These are phyloP conservation scores for Verticillium alfalfae DNA, from an alignment of 2,329 filamentous ascomycete species.

Conservation along the genomic window DNA sequence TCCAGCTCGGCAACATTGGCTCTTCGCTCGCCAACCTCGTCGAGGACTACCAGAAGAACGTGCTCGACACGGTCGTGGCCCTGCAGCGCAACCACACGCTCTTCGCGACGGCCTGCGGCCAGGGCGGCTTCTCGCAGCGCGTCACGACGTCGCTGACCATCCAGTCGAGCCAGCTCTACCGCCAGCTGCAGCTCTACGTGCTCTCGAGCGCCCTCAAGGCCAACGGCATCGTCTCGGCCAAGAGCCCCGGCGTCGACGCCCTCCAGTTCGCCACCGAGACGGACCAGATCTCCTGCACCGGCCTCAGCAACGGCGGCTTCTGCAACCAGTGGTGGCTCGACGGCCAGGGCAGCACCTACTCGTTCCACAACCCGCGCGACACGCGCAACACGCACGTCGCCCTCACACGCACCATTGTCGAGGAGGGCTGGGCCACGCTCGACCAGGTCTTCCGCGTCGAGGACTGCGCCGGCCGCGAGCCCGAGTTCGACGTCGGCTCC, in stretches of 20 bases:
- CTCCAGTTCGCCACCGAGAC: constrained; percentile 12
- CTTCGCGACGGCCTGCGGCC: constrained; percentile 12
- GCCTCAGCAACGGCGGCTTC: constrained; percentile 4
- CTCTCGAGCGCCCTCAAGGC: constrained; percentile 15
- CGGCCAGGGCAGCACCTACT: constrained; percentile 15
- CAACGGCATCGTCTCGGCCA: constrained; percentile 14
- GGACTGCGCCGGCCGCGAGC: constrained; percentile 14
- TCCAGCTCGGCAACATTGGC: constrained; percentile 18
- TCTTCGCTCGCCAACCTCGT: constrained; percentile 14
- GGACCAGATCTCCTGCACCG: constrained; percentile 6
- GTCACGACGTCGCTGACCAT: constrained; percentile 16
- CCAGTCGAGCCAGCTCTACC: constrained; percentile 14
- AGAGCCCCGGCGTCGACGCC: constrained; percentile 13
- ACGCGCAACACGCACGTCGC: constrained; percentile 15
- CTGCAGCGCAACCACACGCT: constrained; percentile 14
- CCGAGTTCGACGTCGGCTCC: constrained; percentile 13
- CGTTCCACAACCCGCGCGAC: constrained; percentile 17
- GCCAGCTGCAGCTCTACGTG: constrained; percentile 14
- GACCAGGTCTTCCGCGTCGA: constrained; percentile 17
- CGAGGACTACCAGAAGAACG: constrained; percentile 16
- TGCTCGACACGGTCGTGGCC: constrained; percentile 10
- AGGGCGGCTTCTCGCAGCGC: constrained; percentile 17
- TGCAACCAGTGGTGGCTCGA: constrained; percentile 17
- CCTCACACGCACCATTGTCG: constrained; percentile 12
- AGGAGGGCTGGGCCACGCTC: constrained; percentile 16